Base-by-base conservation (phyloP, 2,329 filamentous ascomycete species). In the Thelonectria rubi region DNA sequence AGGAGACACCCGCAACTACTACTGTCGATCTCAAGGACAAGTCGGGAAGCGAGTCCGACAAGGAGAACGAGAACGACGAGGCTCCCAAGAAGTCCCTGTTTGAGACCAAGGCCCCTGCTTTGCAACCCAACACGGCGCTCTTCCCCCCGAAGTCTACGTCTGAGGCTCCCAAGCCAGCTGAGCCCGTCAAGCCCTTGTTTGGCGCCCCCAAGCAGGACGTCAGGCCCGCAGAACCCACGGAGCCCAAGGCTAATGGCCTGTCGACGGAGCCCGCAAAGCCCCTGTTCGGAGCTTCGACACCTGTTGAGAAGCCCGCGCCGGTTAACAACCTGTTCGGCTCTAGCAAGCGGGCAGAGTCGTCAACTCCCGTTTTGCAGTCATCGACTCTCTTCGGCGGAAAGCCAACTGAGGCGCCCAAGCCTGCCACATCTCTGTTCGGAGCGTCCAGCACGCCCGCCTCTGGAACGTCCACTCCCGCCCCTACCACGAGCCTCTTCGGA, bases 31-130 rank as follows among this genome's bases (percentile, higher is more conserved):
- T 74, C 14, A 64, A 68, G 18, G 72, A 72, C 48, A 75, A 78
- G 65, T 71, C 75, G 43, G 78, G 73, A 42, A 72, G 71, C 42
- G 79, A 81, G 66, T 81, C 79, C 10, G 79, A 81, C 68, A 81
- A 81, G 70, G 79, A 81, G 69, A 81, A 81, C 49, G 77, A 77
- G 69, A 81, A 81, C 50, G 77, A 77, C 59, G 71, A 77, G 55
- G 70, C 73, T 34, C 56, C 75, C 43, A 78, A 77, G 53, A 78
- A 77, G 67, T 64, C 65, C 6, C 17, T 72, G 24, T 74, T 74
- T 30, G 75, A 74, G n/a, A 55, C 68, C 39, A 78, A 77, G 68
- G 50, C 67, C 17, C 56, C 73, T 9, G 54, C 72, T 9, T 65
- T 72, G 20, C 78, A 77, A 52, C 62, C 74, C 6, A 65, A 45